Conservation (phyloP, 345 rosid species). For the Chamaenerion angustifolium region DNA sequence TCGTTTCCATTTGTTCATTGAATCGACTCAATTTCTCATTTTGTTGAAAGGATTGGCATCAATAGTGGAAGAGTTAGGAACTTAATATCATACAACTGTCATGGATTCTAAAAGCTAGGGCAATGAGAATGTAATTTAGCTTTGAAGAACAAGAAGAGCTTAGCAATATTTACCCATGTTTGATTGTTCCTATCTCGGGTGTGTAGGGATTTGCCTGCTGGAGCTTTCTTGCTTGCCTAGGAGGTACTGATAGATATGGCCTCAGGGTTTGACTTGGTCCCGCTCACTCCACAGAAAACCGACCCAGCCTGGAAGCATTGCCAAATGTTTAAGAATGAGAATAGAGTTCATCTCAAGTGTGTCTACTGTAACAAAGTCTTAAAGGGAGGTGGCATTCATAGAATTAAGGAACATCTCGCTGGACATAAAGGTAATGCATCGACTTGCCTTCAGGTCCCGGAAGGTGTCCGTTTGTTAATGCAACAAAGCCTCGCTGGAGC, state of each 20-base stretch:
- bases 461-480: slow-evolving; percentile 44
- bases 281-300: slow-evolving; percentile 61
- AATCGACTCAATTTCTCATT: too few relatives aligned
- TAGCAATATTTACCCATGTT: too few relatives aligned
- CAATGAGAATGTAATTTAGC: too few relatives aligned
- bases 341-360: slow-evolving; percentile 64
- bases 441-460: slow-evolving; percentile 55
- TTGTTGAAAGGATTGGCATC: too few relatives aligned
- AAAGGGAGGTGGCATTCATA: slow-evolving; percentile 91
- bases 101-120: too few relatives aligned
- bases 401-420: slow-evolving; percentile 91
- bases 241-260: slow-evolving; percentile 18
- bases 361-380: slow-evolving; percentile 63
- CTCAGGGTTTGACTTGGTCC: slow-evolving; percentile 40
- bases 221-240: too few relatives aligned
- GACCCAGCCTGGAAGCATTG: slow-evolving; percentile 99
- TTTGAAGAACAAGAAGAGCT: too few relatives aligned
- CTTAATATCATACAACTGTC: too few relatives aligned
- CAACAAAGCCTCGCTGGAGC: slow-evolving; percentile 60
- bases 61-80: too few relatives aligned
- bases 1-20: too few relatives aligned
- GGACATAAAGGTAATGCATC: slow-evolving; percentile 81
- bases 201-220: too few relatives aligned
- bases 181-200: too few relatives aligned
- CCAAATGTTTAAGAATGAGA: slow-evolving; percentile 61